Evolutionary conservation across 345 rosid genomes (phyloP), one percentile per base, ranked within the genome.

Genomic region (Barbarea vulgaris): DNA sequence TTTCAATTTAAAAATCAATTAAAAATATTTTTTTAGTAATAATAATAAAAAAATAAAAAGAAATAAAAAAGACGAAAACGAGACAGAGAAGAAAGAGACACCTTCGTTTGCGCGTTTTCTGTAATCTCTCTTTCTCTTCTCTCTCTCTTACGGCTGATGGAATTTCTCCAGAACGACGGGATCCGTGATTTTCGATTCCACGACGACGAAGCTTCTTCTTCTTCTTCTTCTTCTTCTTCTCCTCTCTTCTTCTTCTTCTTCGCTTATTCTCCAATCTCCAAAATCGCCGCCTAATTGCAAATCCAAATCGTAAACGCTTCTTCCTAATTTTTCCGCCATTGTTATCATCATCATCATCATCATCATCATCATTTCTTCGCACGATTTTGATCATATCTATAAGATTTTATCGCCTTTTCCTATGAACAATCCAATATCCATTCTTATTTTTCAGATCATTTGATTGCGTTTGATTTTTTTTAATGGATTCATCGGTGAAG

Each of bases 101-200:
- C 83, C 87, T 83, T 79, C 75, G 64, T 65, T 83, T 84, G 79
- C 85, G 84, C 81, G 75, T 67, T 69, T 72, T 72, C 66, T 54
- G 34, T 48, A 34, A 17, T 15, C 51, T 71, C 64, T 50, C 28
- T 24, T 24, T 44, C 55, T 62, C 57, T 22, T 9, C 11, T 42
- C 67, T 70, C 65, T 79, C 59, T 67, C 70, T 37, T 65, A 15
- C 53, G 61, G 70, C 36, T 62, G 56, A 80, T 81, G 87, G 87
- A 75, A 78, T 78, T 78, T 83, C 76, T 72, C 61, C 81, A 69
- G 70, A 72, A 24, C 80, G 73, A 81, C 79, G 88, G 88, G 86
- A 89, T 87, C 88, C 77, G 85, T 79, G 72, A 73, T 74, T 81
- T 76, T 81, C 81, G 87, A 86, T 89, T 81, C n/a, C n/a, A n/a